These are phyloP conservation scores for Chenopodium quinoa DNA, from an alignment of 148 eudicot species.

Conservation along the genomic window DNA sequence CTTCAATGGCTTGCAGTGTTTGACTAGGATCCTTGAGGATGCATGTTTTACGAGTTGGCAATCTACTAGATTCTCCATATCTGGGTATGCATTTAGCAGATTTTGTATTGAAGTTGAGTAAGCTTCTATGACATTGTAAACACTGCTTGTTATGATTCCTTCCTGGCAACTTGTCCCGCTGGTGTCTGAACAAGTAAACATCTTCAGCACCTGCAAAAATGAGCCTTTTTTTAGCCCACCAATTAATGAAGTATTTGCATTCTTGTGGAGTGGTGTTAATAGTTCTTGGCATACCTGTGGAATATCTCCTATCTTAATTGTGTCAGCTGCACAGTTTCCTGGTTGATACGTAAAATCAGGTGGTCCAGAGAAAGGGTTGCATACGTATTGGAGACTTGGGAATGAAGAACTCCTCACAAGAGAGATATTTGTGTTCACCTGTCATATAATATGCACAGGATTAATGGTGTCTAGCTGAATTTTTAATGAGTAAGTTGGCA, in stretches of 20 bases:
- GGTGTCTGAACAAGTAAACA: slow-evolving; percentile 50
- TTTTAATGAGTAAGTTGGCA: neutral
- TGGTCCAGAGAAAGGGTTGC: slow-evolving; percentile 87
- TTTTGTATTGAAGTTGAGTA: slow-evolving; percentile 56
- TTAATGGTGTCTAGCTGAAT: neutral
- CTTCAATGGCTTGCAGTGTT: slow-evolving; percentile 66
- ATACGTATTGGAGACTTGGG: slow-evolving; percentile 44
- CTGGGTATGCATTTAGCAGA: slow-evolving; percentile 56
- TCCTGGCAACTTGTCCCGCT: slow-evolving; percentile 42
- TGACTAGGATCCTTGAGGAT: slow-evolving; percentile 45
- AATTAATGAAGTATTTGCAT: neutral
- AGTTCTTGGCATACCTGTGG: slow-evolving; percentile 43
- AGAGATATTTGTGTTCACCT: slow-evolving; percentile 64
- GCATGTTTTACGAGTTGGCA: slow-evolving; percentile 62
- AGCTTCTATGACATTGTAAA: slow-evolving; percentile 36
- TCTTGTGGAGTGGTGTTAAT: neutral
- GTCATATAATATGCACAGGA: slow-evolving; percentile 16
- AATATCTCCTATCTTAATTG: slow-evolving; percentile 59
- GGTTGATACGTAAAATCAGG: slow-evolving; percentile 57
- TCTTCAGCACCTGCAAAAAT: slow-evolving; percentile 40
- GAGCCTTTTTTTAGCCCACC: neutral
- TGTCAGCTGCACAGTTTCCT: slow-evolving; percentile 46
- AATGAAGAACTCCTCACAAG: slow-evolving; percentile 24
- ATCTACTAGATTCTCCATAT: slow-evolving; percentile 56
- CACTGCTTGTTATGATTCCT: slow-evolving; percentile 31